Percentiles rank a stretch among this genome's conserved stretches.
phyloP scores from a whole-genome alignment of 768 basidiomycete genomes.

The Suillus tomentosus region DNA sequence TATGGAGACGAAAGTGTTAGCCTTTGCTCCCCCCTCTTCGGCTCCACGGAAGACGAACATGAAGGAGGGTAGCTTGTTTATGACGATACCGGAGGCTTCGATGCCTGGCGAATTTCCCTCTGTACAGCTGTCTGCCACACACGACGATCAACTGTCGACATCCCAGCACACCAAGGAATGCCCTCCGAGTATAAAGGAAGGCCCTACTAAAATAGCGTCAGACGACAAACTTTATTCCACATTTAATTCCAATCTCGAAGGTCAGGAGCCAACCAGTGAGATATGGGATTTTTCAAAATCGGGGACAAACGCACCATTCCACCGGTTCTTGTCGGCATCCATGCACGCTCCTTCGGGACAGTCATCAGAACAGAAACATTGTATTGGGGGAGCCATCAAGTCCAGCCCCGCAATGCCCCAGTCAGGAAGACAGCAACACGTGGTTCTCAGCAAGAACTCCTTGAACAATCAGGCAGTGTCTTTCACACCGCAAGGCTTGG shows the following conservation, averaged over 20 bases:
- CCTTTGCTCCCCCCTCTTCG: background rate
- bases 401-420: background rate
- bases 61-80: background rate
- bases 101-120: background rate
- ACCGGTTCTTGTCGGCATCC: background rate
- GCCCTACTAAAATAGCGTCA: background rate
- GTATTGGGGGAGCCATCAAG: background rate
- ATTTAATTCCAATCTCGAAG: background rate
- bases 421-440: background rate
- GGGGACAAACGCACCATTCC: background rate
- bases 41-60: background rate
- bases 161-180: background rate
- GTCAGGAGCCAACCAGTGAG: background rate
- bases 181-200: background rate
- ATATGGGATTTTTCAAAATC: background rate
- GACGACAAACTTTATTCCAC: background rate
- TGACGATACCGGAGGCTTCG: background rate
- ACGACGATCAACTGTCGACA: background rate
- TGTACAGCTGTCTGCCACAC: background rate
- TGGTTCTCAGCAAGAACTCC: background rate
- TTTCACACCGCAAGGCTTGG: background rate
- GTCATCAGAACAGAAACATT: background rate
- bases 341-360: background rate
- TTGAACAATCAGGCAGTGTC: background rate
- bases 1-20: background rate